Base-by-base conservation (phyloP, 2,329 filamentous ascomycete species). In the Teratosphaeria zuluensis region DNA sequence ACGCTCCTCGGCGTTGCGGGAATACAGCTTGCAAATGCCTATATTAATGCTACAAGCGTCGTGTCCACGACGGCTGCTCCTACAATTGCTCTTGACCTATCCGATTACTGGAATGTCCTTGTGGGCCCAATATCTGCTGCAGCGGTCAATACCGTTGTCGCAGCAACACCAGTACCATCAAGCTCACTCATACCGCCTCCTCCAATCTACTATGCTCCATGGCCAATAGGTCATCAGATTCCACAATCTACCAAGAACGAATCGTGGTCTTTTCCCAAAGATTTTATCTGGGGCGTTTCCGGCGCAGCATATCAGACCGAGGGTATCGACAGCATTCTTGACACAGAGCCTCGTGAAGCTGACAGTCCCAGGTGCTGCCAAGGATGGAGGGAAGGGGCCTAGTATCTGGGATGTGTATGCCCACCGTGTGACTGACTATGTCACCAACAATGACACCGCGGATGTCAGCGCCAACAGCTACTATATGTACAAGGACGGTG, bases 401-500 rank as follows among this genome's bases (percentile, higher is more conserved):
- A 28, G 21, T 31, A 52, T 52, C 19, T 52, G 51, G 51, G 51
- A 52, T 52, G 21, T 52, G 12, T 31, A 31, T n/a, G 32, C 51
- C 19, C 51, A 53, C 19, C 51, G 51, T 9, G 51, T 28, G 28
- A 31, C 51, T 31, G 24, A n/a, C 5, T 53, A 53, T 33, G 51
- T 53, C 5, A 21, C 16, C 12, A 33, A 31, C 19, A 33, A 33
- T 11, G 14, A 31, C n/a, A 53, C 51, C 16, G 51, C 9, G 14
- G 51, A 53, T 53, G 19, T 53, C 32, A 33, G 28, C 51, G 19
- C 28, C 16, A 16, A 31, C 32, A 31, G 28, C 51, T 53, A 52
- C 14, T 52, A 61, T 48, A 53, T 57, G 14, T 61, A 61, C 55
- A 59, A 59, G 59, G 54, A 61, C 16, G 35, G 35, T 38, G 35